A percentile compares a stretch with the other conserved stretches of the same genome.
Conservation (phyloP, 1,139 yeast species). For the Hansenula anomala region DNA sequence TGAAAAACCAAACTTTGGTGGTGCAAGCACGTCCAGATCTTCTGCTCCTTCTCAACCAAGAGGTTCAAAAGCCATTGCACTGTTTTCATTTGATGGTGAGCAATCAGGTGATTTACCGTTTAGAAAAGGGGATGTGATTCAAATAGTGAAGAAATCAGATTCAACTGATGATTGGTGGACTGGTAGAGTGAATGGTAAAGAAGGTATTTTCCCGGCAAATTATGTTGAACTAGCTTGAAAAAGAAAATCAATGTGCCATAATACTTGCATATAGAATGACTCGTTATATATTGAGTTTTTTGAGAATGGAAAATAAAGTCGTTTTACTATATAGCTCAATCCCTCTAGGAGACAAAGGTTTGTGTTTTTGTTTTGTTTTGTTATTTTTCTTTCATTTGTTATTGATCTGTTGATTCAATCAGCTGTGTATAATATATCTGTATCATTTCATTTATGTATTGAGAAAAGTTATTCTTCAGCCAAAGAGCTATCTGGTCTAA, state of each 20-base stretch:
- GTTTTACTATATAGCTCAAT: too few relatives aligned
- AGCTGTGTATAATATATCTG: too few relatives aligned
- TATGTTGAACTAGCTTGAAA: slow-evolving; percentile 75
- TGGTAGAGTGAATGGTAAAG: slow-evolving; percentile 74
- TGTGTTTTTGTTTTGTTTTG: too few relatives aligned
- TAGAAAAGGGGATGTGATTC: slow-evolving; percentile 92
- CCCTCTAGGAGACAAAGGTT: too few relatives aligned
- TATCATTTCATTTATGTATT: too few relatives aligned
- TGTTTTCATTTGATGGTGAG: slow-evolving; percentile 85
- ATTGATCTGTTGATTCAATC: too few relatives aligned
- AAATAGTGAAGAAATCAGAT: slow-evolving; percentile 77
- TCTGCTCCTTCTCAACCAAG: slow-evolving; percentile 25
- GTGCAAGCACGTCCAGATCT: slow-evolving; percentile 21
- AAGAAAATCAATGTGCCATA: neutral
- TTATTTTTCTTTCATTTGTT: too few relatives aligned
- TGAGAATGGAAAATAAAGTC: too few relatives aligned
- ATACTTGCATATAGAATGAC: too few relatives aligned
- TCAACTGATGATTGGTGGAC: slow-evolving; percentile 99
- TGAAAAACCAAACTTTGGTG: slow-evolving; percentile 47
- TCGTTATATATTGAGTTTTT: too few relatives aligned
- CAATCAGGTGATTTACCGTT: slow-evolving; percentile 88
- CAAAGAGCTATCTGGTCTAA: too few relatives aligned
- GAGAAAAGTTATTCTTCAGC: too few relatives aligned
- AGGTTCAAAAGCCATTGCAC: slow-evolving; percentile 82
- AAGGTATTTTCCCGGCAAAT: slow-evolving; percentile 96